Evolutionary conservation across 805 yeast genomes (phyloP).

Genomic region (Nematodospora valgi): DNA sequence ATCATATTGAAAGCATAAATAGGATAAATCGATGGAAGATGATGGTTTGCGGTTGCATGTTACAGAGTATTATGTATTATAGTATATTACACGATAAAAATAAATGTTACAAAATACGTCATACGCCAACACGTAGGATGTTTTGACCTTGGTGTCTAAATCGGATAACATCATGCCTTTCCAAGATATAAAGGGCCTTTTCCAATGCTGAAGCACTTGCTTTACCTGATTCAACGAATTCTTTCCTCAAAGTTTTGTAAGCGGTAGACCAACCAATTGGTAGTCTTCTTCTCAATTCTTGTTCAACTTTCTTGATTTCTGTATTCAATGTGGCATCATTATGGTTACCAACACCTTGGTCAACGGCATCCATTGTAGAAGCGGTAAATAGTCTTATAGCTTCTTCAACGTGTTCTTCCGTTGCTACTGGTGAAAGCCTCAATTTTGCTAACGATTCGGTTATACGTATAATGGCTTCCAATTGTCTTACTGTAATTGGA

Average conservation of each 20-base stretch:
- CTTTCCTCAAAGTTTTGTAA: slow-evolving; percentile 75
- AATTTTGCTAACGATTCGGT: slow-evolving; percentile 91
- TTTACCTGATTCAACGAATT: slow-evolving; percentile 66
- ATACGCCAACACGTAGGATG: slow-evolving; percentile 72
- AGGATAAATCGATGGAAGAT: not conserved
- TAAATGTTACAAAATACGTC: slow-evolving; percentile 9
- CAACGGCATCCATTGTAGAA: slow-evolving; percentile 95
- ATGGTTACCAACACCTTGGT: slow-evolving; percentile 49
- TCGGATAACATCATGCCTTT: slow-evolving; percentile 82
- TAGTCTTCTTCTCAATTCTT: slow-evolving; percentile 80
- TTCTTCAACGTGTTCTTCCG: slow-evolving; percentile 88
- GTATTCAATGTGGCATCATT: slow-evolving; percentile 58
- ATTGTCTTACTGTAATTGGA: slow-evolving; percentile 95
- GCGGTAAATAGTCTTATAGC: slow-evolving; percentile 93
- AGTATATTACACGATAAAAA: not conserved
- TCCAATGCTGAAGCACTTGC: slow-evolving; percentile 73
- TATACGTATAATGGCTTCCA: slow-evolving; percentile 95
- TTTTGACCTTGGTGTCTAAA: slow-evolving; percentile 84
- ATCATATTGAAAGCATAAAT: slow-evolving; percentile 56
- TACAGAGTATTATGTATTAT: not conserved
- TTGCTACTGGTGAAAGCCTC: slow-evolving; percentile 77
- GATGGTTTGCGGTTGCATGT: too few species aligned
- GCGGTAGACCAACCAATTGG: slow-evolving; percentile 97
- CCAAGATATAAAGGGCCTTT: slow-evolving; percentile 75
- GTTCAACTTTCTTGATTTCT: slow-evolving; percentile 78